These are phyloP conservation scores for Rugosomyces carneus DNA, from an alignment of 1,284 basidiomycete genomes.

Conservation along the genomic window DNA sequence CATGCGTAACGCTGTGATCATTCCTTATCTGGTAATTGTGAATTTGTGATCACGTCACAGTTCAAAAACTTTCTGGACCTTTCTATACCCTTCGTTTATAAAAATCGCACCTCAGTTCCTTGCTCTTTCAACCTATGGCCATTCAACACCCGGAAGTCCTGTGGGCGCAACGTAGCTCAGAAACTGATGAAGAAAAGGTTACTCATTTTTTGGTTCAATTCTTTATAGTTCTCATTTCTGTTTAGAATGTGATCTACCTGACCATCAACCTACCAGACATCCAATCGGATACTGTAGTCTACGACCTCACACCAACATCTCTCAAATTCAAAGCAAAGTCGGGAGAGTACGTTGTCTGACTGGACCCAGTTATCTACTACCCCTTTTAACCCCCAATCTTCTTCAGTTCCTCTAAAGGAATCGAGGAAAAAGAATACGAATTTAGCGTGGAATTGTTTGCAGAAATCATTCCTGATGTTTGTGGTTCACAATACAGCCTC, in stretches of 20 bases:
- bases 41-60: constrained; percentile 11
- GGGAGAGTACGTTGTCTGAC: constrained; percentile 51
- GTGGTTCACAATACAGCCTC: constrained; percentile 1
- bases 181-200: constrained; percentile 64
- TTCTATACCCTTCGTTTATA: constrained; percentile 24
- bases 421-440: constrained; percentile 58
- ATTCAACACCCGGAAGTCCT: constrained; percentile 69
- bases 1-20: no score
- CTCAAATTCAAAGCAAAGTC: constrained; percentile 70
- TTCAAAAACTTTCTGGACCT: constrained; percentile 34
- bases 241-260: constrained; percentile 27
- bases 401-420: constrained; percentile 41
- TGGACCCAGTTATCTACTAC: background rate
- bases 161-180: constrained; percentile 87
- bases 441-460: constrained; percentile 71
- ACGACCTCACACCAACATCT: constrained; percentile 55
- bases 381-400: background rate
- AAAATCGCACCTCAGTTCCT: constrained; percentile 13
- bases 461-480: constrained; percentile 71
- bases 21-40: background rate
- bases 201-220: constrained; percentile 15
- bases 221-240: constrained; percentile 14
- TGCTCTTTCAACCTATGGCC: constrained; percentile 28
- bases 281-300: constrained; percentile 52
- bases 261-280: constrained; percentile 86